Evolutionary conservation across 78 protist species (phyloP), one percentile per base, ranked within the genome.

Genomic region (Dictyostelium capitatum): DNA sequence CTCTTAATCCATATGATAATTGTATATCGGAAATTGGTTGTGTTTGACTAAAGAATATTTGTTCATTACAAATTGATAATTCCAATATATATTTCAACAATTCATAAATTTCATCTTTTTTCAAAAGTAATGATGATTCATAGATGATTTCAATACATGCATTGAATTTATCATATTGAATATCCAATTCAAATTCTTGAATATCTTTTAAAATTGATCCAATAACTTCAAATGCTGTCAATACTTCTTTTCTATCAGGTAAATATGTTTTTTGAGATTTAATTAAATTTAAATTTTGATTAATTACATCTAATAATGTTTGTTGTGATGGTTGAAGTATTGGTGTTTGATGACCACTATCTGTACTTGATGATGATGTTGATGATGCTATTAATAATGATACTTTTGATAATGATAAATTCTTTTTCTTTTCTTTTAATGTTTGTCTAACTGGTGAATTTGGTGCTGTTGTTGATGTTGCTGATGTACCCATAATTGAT

Each of bases 241-340:
- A n/a, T 23, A 64, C 73, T 15, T 23, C 14, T 48, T 69, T 82
- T 2, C 6, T 9, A 30, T 82, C 54, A 25, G 90, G 90, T 48
- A 82, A 69, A 64, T 69, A 82, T 17, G 23, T 32, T 30, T 70
- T 82, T 82, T 82, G 90, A 9, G 75, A 48, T 48, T 82, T 82
- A 25, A 82, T 65, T 23, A 82, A 28, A 14, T 48, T 51, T 47
- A 82, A 12, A 17, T 48, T 48, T 48, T 82, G 90, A 50, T 82
- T 82, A 46, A 73, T 32, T 30, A 30, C 54, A 20, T 70, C 69
- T 0, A 82, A 23, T 43, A n/a, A 37, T 12, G 9, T 48, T 64
- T 69, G 73, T 48, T 46, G 80, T 17, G 56, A 12, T 65, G 90
- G 80, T 47, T 81, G 57, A 20, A 73, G 46, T 73, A 20, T n/a